phyloP scores from a whole-genome alignment of 1,139 yeast species.

The Nakaseomyces glabratus region DNA sequence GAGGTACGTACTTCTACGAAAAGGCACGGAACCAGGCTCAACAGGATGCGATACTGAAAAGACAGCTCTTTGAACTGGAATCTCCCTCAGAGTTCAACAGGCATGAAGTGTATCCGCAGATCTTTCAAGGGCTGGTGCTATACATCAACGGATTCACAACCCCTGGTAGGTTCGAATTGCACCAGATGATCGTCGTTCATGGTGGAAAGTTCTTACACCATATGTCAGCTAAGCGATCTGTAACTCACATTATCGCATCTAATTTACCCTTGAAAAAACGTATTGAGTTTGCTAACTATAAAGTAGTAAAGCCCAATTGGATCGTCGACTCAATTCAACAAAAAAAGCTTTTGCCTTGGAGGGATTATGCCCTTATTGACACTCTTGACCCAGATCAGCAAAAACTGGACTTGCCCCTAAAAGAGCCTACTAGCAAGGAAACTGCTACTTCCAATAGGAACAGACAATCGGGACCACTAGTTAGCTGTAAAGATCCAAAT shows the following conservation, averaged over 20 bases:
- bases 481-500: constrained; percentile 68
- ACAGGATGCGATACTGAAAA: constrained; percentile 47
- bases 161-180: constrained; percentile 68
- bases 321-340: constrained; percentile 51
- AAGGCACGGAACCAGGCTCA: constrained; percentile 61
- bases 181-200: constrained; percentile 57
- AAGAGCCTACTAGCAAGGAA: too few species aligned
- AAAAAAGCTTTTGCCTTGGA: constrained; percentile 55
- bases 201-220: constrained; percentile 76
- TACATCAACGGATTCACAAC: constrained; percentile 80
- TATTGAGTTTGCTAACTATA: constrained; percentile 53
- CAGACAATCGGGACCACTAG: constrained; percentile 9
- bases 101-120: constrained; percentile 26
- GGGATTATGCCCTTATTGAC: constrained; percentile 48
- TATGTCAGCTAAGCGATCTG: constrained; percentile 58
- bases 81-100: constrained; percentile 24
- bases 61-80: constrained; percentile 38
- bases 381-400: constrained; percentile 42
- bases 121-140: constrained; percentile 57
- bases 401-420: constrained; percentile 9
- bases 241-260: constrained; percentile 79
- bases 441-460: neutral
- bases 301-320: constrained; percentile 82
- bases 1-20: constrained; percentile 52
- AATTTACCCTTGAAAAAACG: constrained; percentile 68